Base-by-base conservation (phyloP, 2,329 filamentous ascomycete species). In the Sclerotinia borealis region DNA sequence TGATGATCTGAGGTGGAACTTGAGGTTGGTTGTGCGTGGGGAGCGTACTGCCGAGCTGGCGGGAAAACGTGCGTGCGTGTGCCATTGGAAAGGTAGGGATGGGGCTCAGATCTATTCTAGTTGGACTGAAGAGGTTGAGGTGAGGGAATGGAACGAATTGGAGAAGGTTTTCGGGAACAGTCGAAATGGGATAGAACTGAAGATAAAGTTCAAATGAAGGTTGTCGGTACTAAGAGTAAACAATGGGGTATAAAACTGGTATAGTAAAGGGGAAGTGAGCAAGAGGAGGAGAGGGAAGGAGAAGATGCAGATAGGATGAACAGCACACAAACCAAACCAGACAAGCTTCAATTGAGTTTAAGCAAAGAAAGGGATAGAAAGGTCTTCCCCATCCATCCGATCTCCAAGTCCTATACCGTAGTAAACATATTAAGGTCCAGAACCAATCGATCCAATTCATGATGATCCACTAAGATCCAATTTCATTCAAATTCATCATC, bases 1-100 rank as follows among this genome's bases (percentile, higher is more conserved):
- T 29, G 52, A 56, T 31, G 13, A 43, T 56, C 34, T 56, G 52
- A 34, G 52, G 52, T 17, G 39, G 52, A 15, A 43, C 10, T n/a
- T 56, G 52, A 34, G 52, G 52, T 45, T 56, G 52, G 13, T 56
- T 56, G 52, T 56, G 52, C 27, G 27, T 56, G 45, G 52, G 52
- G 39, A 56, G 52, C 7, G 52, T 34, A 34, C 11, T 45, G 52
- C 52, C 37, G 6, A 56, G 27, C 52, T 56, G 52, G 52, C 52
- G 52, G 27, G 52, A 56, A 22, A 56, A 43, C 10, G 52, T 56
- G 27, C 52, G 52, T 45, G 52, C 52, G 37, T 43, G 52, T 43
- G 45, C 37, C 52, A 56, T 56, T 43, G 37, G 19, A n/a, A 43
- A 56, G 37, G 37, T 22, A 31, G 11, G 27, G 29, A 17, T 2